Base-by-base conservation (phyloP, 202 grass and related monocot genomes). In the Carex sylvatica region DNA sequence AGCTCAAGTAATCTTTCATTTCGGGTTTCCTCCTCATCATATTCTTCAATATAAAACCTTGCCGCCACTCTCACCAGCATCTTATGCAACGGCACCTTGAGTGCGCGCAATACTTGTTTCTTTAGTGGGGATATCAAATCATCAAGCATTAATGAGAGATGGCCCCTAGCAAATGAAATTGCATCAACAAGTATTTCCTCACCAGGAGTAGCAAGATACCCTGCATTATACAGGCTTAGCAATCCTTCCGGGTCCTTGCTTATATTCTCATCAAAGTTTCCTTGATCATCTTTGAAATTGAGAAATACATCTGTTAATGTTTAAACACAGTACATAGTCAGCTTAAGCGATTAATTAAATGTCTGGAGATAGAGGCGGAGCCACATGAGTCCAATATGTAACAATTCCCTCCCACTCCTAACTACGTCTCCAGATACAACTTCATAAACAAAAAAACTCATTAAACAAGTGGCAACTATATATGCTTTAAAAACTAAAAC, bases 161-260 rank as follows among this genome's bases (percentile, higher is more conserved):
- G 65, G 0, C 16, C 2, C 33, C 16, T 69, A 3, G 35, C 16
- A 19, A 69, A 69, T 0, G 6, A 69, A 69, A 69, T 69, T 15
- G 65, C 35, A 19, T 69, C 65, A 9, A 0, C 33, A 42, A 69
- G 35, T 19, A 19, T 69, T 69, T 19, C 16, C 35, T 69, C 65
- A 4, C 35, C 16, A 20, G 65, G 65, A 40, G 9, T 6, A 1
- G 65, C 65, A 69, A 69, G 65, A 69, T 69, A 69, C 33, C 65
- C 65, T 1, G 65, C 91, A 20, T 93, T 87, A 66, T 92, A 94
- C 24, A 94, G 71, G 58, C 84, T 88, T 64, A 94, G 49, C 22
- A 92, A 38, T 30, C 86, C 91, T 65, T 80, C 86, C 11, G 66
- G 81, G 70, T 92, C 66, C 54, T 66, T 30, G 22, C 22, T 65